phyloP scores from a whole-genome alignment of 176 grass and related monocot species.

The Rhynchospora tenuis region DNA sequence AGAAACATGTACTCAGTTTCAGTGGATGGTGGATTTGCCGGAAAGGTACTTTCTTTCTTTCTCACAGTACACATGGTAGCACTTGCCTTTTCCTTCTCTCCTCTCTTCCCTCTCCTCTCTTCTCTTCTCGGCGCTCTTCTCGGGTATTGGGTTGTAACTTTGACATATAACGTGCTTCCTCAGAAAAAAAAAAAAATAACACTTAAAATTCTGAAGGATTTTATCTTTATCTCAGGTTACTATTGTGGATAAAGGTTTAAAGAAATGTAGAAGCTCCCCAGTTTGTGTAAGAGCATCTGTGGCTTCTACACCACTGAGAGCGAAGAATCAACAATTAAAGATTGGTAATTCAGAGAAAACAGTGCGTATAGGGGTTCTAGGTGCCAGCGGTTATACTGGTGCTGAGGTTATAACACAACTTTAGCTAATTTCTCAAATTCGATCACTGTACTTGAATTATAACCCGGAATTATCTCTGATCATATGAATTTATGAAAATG shows the following conservation, averaged over 20 bases:
- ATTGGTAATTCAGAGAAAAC: slow-evolving; percentile 42
- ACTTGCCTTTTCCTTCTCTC: not conserved
- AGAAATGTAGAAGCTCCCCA: not conserved
- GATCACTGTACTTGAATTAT: not conserved
- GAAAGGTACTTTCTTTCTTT: slow-evolving; percentile 11
- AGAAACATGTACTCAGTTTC: not conserved
- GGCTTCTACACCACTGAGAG: slow-evolving; percentile 41
- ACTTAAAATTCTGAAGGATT: not conserved
- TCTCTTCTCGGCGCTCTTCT: too few species aligned
- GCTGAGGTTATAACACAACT: slow-evolving; percentile 49
- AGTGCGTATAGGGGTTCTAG: slow-evolving; percentile 62
- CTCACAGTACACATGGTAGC: too few species aligned
- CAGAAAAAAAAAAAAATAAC: slow-evolving; percentile 12
- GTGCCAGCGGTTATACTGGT: slow-evolving; percentile 94
- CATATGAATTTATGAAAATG: not conserved
- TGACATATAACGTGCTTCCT: slow-evolving; percentile 44
- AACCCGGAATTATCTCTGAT: not conserved
- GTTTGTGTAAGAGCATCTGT: slow-evolving; percentile 34
- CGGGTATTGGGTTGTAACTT: too few species aligned
- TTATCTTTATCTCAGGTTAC: slow-evolving; percentile 6
- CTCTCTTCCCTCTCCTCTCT: too few species aligned
- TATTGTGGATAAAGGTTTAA: not conserved
- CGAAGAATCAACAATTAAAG: slow-evolving; percentile 29
- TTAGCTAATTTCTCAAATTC: not conserved
- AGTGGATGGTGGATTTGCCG: not conserved